Base-by-base conservation (phyloP, 2,329 filamentous ascomycete species). In the Aureobasidium sp. region DNA sequence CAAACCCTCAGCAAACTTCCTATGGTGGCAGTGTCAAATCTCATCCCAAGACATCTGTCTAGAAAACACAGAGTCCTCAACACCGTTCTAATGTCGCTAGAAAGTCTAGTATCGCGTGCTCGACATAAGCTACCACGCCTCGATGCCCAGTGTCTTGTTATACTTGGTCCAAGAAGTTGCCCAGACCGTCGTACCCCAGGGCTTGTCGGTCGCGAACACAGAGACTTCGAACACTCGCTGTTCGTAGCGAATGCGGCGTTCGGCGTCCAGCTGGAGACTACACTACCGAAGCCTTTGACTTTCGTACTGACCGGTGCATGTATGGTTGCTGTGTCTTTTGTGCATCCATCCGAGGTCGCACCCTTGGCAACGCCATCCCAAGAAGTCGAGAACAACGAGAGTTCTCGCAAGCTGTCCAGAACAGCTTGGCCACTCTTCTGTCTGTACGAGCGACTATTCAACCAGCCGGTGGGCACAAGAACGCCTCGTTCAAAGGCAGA, bases 331-430 rank as follows among this genome's bases (percentile, higher is more conserved):
- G 47, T 29, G 11, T n/a, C 9, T 36, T 17, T 8, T 3, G 22
- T 20, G 15, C 25, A 22, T 2, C 22, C 9, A 1, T 39, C 14
- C 37, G 11, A 17, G 45, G 52, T 27, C 27, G 39, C 41, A 39
- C 39, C 53, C 41, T 57, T 57, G 53, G 53, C 53, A 39, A 31
- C 39, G 53, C 27, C 53, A 45, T 20, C 14, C 52, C 53, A 45
- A 57, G 53, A 45, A 14, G 27, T 57, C 41, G 34, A 37, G 39
- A 34, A 34, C 53, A 37, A 57, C 11, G 41, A 57, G 27, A 45
- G 41, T 57, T 57, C n/a, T 20, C 51, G 42, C 37, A 41, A 31
- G 1, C 9, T 37, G 31, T 22, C 17, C 31, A 22, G 27, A 15
- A 11, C 11, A 15, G 29, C 51, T 55, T 55, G 51, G 51, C 51